phyloP scores from a whole-genome alignment of 2,329 filamentous ascomycete species.

The Shiraia bambusicola region DNA sequence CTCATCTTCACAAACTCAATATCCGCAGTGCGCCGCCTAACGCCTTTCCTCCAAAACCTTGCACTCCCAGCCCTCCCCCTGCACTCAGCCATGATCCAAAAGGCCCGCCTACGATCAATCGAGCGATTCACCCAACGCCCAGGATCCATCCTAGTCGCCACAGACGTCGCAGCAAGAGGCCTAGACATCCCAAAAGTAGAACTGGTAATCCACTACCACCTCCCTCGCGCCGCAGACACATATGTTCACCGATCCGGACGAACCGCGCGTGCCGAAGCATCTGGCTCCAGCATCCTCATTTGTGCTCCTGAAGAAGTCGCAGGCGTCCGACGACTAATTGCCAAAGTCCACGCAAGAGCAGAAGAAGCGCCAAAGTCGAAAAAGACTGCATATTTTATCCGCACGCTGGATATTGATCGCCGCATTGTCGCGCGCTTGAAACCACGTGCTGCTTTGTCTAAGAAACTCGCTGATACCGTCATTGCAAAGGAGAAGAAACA shows the following conservation, averaged over 20 bases:
- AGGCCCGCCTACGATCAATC: constrained; percentile 87
- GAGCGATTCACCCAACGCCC: constrained; percentile 76
- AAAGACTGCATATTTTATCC: constrained; percentile 65
- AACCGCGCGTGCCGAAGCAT: constrained; percentile 78
- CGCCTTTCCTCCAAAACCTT: constrained; percentile 80
- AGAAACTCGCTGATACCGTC: constrained; percentile 78
- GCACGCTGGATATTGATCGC: constrained; percentile 79
- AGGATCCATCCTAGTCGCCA: constrained; percentile 77
- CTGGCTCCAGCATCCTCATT: constrained; percentile 80
- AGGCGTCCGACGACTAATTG: constrained; percentile 78
- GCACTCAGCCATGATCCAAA: constrained; percentile 94
- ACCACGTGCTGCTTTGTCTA: constrained; percentile 76
- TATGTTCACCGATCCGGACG: constrained; percentile 96
- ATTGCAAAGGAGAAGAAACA: constrained; percentile 85
- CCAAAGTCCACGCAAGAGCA: constrained; percentile 75
- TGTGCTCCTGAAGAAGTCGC: constrained; percentile 89
- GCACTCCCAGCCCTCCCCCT: constrained; percentile 74
- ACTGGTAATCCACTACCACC: constrained; percentile 91
- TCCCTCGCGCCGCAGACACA: constrained; percentile 84
- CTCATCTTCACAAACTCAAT: constrained; percentile 97
- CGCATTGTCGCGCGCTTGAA: constrained; percentile 75
- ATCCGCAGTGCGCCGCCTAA: constrained; percentile 81
- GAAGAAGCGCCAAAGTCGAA: constrained; percentile 53
- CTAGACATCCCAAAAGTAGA: constrained; percentile 91
- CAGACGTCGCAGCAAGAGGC: constrained; percentile 89